Base-by-base conservation (phyloP, 2,329 filamentous ascomycete species). In the Hypoxylon sp. region DNA sequence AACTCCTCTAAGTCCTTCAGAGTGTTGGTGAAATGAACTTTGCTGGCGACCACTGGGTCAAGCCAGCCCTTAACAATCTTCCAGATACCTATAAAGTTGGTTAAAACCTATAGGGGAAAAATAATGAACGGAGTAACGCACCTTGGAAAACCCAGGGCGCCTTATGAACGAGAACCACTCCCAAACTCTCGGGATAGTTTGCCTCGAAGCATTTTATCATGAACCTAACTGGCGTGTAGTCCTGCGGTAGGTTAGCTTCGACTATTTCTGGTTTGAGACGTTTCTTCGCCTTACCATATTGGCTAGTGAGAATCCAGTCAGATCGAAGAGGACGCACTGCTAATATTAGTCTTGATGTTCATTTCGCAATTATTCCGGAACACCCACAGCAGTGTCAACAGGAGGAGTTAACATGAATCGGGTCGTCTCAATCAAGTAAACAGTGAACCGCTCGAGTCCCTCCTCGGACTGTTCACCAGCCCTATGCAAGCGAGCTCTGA, bases 201-300 rank as follows among this genome's bases (percentile, higher is more conserved):
- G 96, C 96, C 83, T 99, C 96, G 78, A 99, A 99, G 80, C 94
- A 97, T 81, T 97, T 97, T 81, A 99, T 98, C 92, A 99, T 98
- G 82, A 98, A 99, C 77, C 97, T 99, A 63, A 99, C 93, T 0
- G 96, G 95, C 0, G 92, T 89, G 79, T 98, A 98, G 80, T 99
- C 96, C 90, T 91, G 63, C 11, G 17, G 13, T 13, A 44, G 35
- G 64, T 79, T 37, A 77, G 75, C 37, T 59, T 71, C 9, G 11
- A 11, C 39, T 5, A n/a, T 19, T 6, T 2, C 17, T 22, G 39
- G 0, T 8, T 10, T 33, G 47, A 8, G 47, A 6, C 14, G 51
- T 31, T 54, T 19, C 17, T 22, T 39, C 14, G 14, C 74, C 83
- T 77, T 81, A 91, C 89, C 96, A 99, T 98, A 81, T 99, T 99